These are phyloP conservation scores for Aquilaria agallochum DNA, from an alignment of 441 rosid genomes.

Conservation along the genomic window DNA sequence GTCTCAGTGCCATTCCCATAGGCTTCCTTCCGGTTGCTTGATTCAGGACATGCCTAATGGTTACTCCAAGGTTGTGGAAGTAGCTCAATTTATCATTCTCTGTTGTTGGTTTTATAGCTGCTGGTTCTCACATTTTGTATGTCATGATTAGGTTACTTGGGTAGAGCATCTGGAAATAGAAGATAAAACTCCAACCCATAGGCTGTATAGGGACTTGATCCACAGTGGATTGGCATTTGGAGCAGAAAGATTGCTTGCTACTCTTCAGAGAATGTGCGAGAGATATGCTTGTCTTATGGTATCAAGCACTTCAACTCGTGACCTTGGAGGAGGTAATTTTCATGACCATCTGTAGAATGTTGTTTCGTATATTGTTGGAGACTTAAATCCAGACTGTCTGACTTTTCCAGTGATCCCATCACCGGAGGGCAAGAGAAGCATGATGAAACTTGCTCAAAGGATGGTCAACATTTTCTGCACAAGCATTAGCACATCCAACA, in stretches of 20 bases:
- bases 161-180: slow-evolving; percentile 85
- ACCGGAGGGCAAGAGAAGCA: slow-evolving; percentile 85
- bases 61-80: slow-evolving; percentile 72
- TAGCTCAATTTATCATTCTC: slow-evolving; percentile 1
- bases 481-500: slow-evolving; percentile 75
- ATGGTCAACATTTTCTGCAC: slow-evolving; percentile 81
- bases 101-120: slow-evolving; percentile 5
- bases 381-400: not conserved
- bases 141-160: slow-evolving; percentile 71
- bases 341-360: not conserved
- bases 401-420: slow-evolving; percentile 65
- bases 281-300: slow-evolving; percentile 77
- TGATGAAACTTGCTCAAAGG: slow-evolving; percentile 97
- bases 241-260: slow-evolving; percentile 80
- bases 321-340: slow-evolving; percentile 74
- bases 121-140: not conserved
- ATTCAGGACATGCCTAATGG: slow-evolving; percentile 97
- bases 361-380: not conserved
- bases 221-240: slow-evolving; percentile 80
- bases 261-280: slow-evolving; percentile 84
- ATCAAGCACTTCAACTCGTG: slow-evolving; percentile 58
- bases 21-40: slow-evolving; percentile 95
- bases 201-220: slow-evolving; percentile 59
- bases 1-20: slow-evolving; percentile 50
- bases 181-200: slow-evolving; percentile 57